Evolutionary conservation across 352 stramenopile species (phyloP), one percentile per base, ranked within the genome.

Genomic region (Phytophthora fragariae): DNA sequence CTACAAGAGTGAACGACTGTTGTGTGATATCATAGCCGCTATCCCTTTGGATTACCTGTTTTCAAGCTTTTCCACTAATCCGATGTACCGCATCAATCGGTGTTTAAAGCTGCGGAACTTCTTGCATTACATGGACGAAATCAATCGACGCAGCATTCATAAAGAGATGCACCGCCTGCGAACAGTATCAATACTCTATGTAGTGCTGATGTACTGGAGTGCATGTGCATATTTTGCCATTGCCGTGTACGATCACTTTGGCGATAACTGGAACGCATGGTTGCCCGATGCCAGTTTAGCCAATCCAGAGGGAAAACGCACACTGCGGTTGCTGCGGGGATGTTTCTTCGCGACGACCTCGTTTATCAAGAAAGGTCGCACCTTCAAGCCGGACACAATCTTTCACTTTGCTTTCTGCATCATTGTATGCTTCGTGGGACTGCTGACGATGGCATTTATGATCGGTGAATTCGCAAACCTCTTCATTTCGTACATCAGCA

Each of bases 401-500:
- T 54, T 77, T 3, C 74, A 89, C 46, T 88, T 77, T 24, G 67
- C 70, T 6, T 91, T 92, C 53, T 61, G 73, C 11, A 90, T 91
- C 19, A 67, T 83, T 46, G 77, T 70, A 19, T 88, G 75, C 60
- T 90, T 93, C 49, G 19, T 88, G 39, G 82, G 85, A 0, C 39
- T 91, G 11, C 52, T 93, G 1, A 75, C 80, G 21, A 90, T 91
- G 84, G 77, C 83, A 2, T 93, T 88, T 59, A 91, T 92, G 82
- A 84, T 92, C 29, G 82, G 86, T n/a, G 83, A 93, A 61, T 82
- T 92, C 33, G 85, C 86, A 2, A 90, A 81, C 50, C 63, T 93
- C 5, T 92, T 89, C 47, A 88, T 93, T 61, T 92, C 83, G 17
- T 90, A 88, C 52, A 93, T 92, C 37, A 75, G 71, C 29, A 89